Conservation (phyloP, 164 flowering plant genomes). For the Sedum album region DNA sequence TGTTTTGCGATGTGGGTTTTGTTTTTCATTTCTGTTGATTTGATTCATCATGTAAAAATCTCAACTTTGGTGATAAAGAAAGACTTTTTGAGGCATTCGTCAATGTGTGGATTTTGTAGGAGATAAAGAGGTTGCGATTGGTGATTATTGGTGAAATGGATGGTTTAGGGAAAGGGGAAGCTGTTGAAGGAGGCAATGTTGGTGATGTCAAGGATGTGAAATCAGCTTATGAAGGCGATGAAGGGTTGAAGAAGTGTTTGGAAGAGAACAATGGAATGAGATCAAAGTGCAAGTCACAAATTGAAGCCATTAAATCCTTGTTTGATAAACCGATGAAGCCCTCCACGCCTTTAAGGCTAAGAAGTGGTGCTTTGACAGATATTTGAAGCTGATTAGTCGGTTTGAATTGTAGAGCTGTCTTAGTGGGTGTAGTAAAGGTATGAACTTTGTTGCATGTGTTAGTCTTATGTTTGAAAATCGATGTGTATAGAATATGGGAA, state of each 20-base stretch:
- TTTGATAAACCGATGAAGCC: constrained; percentile 11
- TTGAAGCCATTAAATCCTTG: constrained; percentile 42
- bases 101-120: background rate
- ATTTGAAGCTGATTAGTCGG: constrained; percentile 12
- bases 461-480: background rate
- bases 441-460: background rate
- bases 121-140: too few species aligned
- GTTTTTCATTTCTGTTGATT: background rate
- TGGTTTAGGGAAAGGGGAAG: background rate
- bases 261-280: constrained; percentile 42
- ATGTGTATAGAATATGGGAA: background rate
- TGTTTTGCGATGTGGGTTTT: background rate
- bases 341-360: constrained; percentile 11
- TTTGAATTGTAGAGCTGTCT: too few species aligned
- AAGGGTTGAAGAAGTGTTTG: too few species aligned
- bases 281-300: constrained; percentile 37
- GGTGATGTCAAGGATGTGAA: constrained; percentile 15
- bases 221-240: constrained; percentile 26
- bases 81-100: too few species aligned
- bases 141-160: background rate
- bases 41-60: background rate
- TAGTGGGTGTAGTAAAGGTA: background rate
- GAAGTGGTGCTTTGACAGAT: constrained; percentile 20
- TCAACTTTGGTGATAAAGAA: too few species aligned
- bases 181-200: background rate